phyloP scores from a whole-genome alignment of 805 yeast genomes.

The Starmerella asiatica region DNA sequence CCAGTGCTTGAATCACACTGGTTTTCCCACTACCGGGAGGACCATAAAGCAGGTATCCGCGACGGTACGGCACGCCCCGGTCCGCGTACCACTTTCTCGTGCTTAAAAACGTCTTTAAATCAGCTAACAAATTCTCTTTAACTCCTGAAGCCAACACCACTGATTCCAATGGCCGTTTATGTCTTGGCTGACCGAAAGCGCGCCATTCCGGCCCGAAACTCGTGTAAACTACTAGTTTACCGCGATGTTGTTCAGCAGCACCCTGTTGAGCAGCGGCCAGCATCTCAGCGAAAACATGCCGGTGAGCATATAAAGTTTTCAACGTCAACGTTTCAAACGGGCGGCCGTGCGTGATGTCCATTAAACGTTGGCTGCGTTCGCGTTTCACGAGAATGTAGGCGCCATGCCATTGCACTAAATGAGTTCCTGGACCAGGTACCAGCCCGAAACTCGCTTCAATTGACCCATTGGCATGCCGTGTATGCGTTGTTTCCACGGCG shows the following conservation, averaged over 20 bases:
- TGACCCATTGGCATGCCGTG: constrained; percentile 87
- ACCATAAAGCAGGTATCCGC: constrained; percentile 88
- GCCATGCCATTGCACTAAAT: constrained; percentile 68
- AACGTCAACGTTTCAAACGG: constrained; percentile 95
- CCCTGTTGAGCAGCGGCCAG: constrained; percentile 70
- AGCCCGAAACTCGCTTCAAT: constrained; percentile 74
- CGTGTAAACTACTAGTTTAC: constrained; percentile 85
- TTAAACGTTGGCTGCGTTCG: constrained; percentile 76
- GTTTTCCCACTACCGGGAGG: constrained; percentile 98
- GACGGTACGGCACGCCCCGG: constrained; percentile 92
- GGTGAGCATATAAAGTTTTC: constrained; percentile 77
- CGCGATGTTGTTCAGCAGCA: constrained; percentile 74
- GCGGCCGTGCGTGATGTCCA: constrained; percentile 79
- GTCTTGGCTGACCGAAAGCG: constrained; percentile 90
- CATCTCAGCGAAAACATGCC: constrained; percentile 52
- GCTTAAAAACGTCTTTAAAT: constrained; percentile 64
- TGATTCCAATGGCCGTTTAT: constrained; percentile 68
- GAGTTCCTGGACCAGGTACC: constrained; percentile 97
- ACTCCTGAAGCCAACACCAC: constrained; percentile 74
- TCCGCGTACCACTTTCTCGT: constrained; percentile 87
- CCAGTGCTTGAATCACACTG: constrained; percentile 87
- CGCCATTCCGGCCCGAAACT: constrained; percentile 99
- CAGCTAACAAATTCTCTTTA: constrained; percentile 49
- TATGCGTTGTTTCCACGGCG: constrained; percentile 74
- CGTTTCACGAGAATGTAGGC: constrained; percentile 81